A percentile compares a stretch with the other conserved stretches of the same genome.
Conservation (phyloP, 306 rosid genomes). For the Senna tora region DNA sequence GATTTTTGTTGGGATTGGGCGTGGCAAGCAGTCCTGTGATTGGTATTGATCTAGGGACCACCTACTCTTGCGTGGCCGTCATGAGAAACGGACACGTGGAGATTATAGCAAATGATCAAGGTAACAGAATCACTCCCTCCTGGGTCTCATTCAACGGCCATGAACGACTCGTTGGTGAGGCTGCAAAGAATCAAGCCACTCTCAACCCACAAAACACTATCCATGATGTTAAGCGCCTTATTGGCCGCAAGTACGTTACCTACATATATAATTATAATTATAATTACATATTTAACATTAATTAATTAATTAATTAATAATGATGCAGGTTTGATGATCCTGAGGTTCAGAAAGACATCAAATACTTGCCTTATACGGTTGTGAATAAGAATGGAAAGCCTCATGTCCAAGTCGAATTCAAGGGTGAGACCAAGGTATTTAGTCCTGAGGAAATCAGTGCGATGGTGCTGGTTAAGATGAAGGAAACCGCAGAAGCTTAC, state of each 20-base stretch:
- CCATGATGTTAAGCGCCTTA: conserved; percentile 58
- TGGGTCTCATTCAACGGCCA: conserved; percentile 60
- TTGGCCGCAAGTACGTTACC: conserved; percentile 64
- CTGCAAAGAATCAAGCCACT: conserved; percentile 65
- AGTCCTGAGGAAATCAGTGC: conserved; percentile 71
- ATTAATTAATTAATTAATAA: neutral
- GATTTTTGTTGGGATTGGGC: no score
- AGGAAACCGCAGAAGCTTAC: conserved; percentile 59
- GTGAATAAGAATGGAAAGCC: conserved; percentile 67
- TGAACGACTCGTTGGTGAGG: conserved; percentile 62
- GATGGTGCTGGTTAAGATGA: conserved; percentile 56
- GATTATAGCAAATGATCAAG: conserved; percentile 66
- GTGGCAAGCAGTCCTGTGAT: conserved; percentile 32
- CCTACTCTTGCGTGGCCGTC: conserved; percentile 61
- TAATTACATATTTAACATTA: no score
- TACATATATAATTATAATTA: no score
- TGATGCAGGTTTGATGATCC: conserved; percentile 51
- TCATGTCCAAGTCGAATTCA: conserved; percentile 49
- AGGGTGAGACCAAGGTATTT: conserved; percentile 58
- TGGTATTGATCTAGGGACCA: conserved; percentile 63
- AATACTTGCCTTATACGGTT: conserved; percentile 54
- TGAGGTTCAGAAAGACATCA: conserved; percentile 59
- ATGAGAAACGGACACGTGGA: conserved; percentile 57
- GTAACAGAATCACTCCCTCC: conserved; percentile 63
- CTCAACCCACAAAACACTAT: conserved; percentile 54